Base-by-base conservation (phyloP, 805 yeast genomes). In the Vanderwaltozyma polyspora region DNA sequence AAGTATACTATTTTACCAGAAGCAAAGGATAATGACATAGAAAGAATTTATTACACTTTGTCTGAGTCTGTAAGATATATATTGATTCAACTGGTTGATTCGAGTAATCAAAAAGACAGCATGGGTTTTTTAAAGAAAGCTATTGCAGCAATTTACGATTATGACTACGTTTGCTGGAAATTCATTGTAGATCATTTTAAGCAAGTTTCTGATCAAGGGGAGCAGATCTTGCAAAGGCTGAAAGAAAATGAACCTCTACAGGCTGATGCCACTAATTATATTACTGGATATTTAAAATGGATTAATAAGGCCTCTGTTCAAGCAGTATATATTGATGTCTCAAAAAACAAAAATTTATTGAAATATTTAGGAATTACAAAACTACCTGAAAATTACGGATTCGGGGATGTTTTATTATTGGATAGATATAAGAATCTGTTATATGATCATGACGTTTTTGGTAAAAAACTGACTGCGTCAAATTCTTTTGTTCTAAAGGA, bases 391-490 rank as follows among this genome's bases (percentile, higher is more conserved):
- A 25, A 12, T 12, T 22, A 19, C 9, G 40, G 52, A 11, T 50
- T 57, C 2, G 87, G 87, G 6, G 83, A 79, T 49, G 60, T 72
- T 0, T 46, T 81, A 1, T 52, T 81, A 3, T 55, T 78, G 25
- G 69, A 60, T 51, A 62, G 52, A 41, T 43, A 36, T 42, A 66
- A 62, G 45, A 62, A 33, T 6, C 23, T 42, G 34, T 46, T 54
- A 37, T 62, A 60, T 41, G 61, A 58, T 27, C 38, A 32, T 3
- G 63, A 58, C 39, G 35, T 58, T 3, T 35, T 37, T 17, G 79
- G 76, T 0, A 39, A 49, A 0, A 32, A 36, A 11, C 51, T 74
- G 23, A 24, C 16, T n/a, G 7, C 29, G 3, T 9, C 2, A 4
- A 25, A 23, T 4, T 26, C 18, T 14, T 25, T 14, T 24, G 12